phyloP scores from a whole-genome alignment of 2,329 filamentous ascomycete genomes.

The Talaromyces sp. region DNA sequence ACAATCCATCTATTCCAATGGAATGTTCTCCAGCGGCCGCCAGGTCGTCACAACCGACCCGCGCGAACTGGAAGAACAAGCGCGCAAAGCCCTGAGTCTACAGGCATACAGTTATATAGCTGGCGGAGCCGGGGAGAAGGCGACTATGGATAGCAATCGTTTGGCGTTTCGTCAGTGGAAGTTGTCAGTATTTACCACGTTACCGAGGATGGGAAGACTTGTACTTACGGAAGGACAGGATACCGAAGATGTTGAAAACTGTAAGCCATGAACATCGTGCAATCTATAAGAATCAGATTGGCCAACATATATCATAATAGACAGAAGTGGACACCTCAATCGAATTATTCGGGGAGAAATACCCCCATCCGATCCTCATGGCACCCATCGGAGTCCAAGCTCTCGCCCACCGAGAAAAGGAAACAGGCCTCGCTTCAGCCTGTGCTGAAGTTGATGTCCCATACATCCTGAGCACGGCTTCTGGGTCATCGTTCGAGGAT shows the following conservation, averaged over 20 bases:
- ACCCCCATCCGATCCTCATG: conserved; percentile 17
- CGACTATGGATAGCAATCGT: conserved; percentile 59
- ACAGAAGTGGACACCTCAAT: conserved; percentile 23
- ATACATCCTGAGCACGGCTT: conserved; percentile 18
- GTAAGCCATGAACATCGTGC: conserved; percentile 20
- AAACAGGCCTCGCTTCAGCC: conserved; percentile 12
- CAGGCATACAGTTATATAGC: conserved; percentile 58
- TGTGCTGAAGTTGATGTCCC: conserved; percentile 15
- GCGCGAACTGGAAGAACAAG: conserved; percentile 55
- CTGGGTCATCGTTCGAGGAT: conserved; percentile 15
- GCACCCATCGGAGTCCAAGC: conserved; percentile 17
- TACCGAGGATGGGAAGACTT: not conserved
- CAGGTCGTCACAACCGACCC: conserved; percentile 59
- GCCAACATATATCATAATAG: conserved; percentile 6
- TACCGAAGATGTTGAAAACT: conserved; percentile 50
- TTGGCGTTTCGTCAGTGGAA: conserved; percentile 55
- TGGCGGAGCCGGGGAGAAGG: conserved; percentile 59
- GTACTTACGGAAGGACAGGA: conserved; percentile 33
- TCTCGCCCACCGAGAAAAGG: conserved; percentile 16
- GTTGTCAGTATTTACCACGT: conserved; percentile 27
- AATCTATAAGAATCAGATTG: not conserved
- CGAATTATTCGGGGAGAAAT: conserved; percentile 18
- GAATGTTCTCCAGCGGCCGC: conserved; percentile 47
- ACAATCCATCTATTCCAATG: conserved; percentile 50
- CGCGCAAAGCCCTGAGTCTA: conserved; percentile 46